Evolutionary conservation across 2,329 filamentous ascomycete species (phyloP).

Genomic region (Penicillium sp.): DNA sequence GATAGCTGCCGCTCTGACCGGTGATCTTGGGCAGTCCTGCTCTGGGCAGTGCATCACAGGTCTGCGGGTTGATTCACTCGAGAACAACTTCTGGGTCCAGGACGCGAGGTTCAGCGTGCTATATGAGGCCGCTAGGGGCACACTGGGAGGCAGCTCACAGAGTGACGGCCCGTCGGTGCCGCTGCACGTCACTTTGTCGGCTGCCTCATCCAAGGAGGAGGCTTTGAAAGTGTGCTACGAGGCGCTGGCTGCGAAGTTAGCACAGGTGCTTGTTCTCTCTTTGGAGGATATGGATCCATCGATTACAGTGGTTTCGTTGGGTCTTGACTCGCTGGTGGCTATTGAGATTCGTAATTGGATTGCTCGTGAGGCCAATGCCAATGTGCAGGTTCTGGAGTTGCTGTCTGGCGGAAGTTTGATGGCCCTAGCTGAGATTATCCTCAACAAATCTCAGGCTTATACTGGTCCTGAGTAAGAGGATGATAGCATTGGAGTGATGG

Average conservation of each 20-base stretch:
- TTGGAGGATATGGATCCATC: slow-evolving; percentile 48
- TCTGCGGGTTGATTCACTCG: slow-evolving; percentile 43
- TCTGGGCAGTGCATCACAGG: slow-evolving; percentile 56
- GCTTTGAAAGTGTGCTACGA: slow-evolving; percentile 47
- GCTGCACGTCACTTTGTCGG: slow-evolving; percentile 46
- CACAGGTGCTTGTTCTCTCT: slow-evolving; percentile 51
- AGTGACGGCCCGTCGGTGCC: slow-evolving; percentile 35
- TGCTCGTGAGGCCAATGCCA: slow-evolving; percentile 28
- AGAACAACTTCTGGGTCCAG: slow-evolving; percentile 52
- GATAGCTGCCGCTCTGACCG: slow-evolving; percentile 52
- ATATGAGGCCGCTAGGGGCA: slow-evolving; percentile 40
- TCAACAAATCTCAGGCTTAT: slow-evolving; percentile 23
- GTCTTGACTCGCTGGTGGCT: slow-evolving; percentile 24
- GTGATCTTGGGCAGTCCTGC: slow-evolving; percentile 44
- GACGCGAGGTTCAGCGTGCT: slow-evolving; percentile 57
- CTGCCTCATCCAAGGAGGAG: slow-evolving; percentile 44
- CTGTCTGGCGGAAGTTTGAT: slow-evolving; percentile 26
- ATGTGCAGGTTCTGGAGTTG: slow-evolving; percentile 32
- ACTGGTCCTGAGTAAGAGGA: neutral
- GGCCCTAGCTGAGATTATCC: slow-evolving; percentile 25
- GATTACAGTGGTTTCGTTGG: slow-evolving; percentile 22
- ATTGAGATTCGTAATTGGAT: slow-evolving; percentile 29
- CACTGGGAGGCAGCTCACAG: slow-evolving; percentile 6
- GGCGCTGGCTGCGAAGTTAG: slow-evolving; percentile 50
- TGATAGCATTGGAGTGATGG: neutral